Conservation (phyloP, 2,329 filamentous ascomycete genomes). For the Colletotrichum navitas region DNA sequence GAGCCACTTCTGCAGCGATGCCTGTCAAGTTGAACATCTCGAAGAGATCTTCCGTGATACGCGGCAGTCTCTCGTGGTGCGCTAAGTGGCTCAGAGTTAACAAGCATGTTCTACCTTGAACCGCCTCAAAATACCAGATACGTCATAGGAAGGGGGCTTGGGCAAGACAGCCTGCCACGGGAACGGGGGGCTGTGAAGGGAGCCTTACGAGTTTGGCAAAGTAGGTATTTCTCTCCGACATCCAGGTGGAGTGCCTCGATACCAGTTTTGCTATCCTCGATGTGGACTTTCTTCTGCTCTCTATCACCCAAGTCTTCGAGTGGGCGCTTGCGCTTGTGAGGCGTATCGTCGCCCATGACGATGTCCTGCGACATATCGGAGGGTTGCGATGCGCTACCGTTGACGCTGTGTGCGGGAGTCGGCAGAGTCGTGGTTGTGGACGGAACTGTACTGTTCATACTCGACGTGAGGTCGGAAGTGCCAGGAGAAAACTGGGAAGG, state of each 20-base stretch:
- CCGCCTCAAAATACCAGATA: constrained; percentile 36
- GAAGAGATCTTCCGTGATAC: constrained; percentile 69
- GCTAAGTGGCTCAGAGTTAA: constrained; percentile 63
- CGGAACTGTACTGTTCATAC: constrained; percentile 65
- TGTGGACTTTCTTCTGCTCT: constrained; percentile 71
- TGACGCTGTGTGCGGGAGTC: constrained; percentile 73
- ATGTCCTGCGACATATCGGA: constrained; percentile 58
- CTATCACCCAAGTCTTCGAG: constrained; percentile 68
- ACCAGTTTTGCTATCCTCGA: constrained; percentile 71
- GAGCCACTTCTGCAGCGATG: constrained; percentile 72
- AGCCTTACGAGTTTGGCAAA: constrained; percentile 76
- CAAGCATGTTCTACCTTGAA: constrained; percentile 51
- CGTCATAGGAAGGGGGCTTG: constrained; percentile 12
- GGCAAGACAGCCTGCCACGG: constrained; percentile 40
- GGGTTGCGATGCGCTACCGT: constrained; percentile 63
- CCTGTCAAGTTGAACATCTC: constrained; percentile 67
- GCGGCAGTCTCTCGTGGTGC: constrained; percentile 62
- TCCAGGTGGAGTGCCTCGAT: constrained; percentile 75
- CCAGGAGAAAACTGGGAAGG: constrained; percentile 72
- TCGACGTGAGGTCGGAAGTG: constrained; percentile 64
- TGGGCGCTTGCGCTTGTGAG: constrained; percentile 73
- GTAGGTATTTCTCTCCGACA: constrained; percentile 75
- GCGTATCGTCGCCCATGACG: constrained; percentile 64
- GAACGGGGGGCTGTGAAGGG: constrained; percentile 54
- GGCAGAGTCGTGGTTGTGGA: constrained; percentile 67